Conservation (phyloP, 2,329 filamentous ascomycete genomes). For the Calonectria naviculata region DNA sequence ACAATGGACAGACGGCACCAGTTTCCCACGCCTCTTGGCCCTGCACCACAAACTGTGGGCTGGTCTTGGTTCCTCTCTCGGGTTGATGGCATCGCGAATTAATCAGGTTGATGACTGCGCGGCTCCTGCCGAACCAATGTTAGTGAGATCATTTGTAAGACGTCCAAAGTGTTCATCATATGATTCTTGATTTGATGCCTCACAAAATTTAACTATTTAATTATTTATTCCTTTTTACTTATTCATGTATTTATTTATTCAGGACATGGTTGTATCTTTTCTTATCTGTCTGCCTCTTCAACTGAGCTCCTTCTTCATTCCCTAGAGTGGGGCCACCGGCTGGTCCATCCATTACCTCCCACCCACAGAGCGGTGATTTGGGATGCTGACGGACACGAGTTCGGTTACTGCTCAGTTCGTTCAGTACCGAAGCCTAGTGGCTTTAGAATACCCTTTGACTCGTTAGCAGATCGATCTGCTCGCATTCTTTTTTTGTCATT, state of each 20-base stretch:
- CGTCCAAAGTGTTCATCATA: background rate
- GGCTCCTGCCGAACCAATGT: background rate
- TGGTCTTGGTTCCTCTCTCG: conserved; percentile 16
- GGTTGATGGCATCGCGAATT: conserved; percentile 19
- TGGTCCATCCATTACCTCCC: conserved; percentile 16
- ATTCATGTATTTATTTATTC: too few relatives aligned
- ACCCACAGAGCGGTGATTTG: conserved; percentile 25
- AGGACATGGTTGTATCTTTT: background rate
- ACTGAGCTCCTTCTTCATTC: background rate
- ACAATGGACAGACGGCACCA: conserved; percentile 25
- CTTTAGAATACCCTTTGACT: background rate
- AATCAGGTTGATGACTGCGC: background rate
- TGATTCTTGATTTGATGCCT: background rate
- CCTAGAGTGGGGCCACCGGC: conserved; percentile 19
- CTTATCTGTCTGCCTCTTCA: background rate
- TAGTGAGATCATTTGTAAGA: background rate
- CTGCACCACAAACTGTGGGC: background rate
- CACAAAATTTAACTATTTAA: background rate
- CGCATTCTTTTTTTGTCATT: background rate
- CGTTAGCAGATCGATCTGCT: conserved; percentile 14
- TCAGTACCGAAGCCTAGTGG: conserved; percentile 10
- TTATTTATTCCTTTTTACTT: too few relatives aligned
- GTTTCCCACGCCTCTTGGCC: background rate
- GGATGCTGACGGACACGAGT: conserved; percentile 30
- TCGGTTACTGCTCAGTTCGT: conserved; percentile 16